phyloP scores from a whole-genome alignment of 1,284 basidiomycete species.

The Cutaneotrichosporon arboriforme region DNA sequence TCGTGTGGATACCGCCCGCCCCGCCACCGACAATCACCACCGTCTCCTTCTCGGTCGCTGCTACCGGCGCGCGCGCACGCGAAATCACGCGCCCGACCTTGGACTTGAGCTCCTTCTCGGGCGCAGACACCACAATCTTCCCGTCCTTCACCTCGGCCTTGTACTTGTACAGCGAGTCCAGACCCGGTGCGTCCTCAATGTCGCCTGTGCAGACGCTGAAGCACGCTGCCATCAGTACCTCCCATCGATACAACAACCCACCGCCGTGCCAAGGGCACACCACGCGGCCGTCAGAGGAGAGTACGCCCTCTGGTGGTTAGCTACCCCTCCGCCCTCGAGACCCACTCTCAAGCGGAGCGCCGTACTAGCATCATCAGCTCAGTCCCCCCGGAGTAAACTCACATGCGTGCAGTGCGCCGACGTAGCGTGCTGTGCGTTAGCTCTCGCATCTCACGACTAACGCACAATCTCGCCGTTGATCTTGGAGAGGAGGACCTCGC shows the following conservation, averaged over 20 bases:
- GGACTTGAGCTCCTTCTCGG: slow-evolving; percentile 61
- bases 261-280: slow-evolving; percentile 89
- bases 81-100: slow-evolving; percentile 57
- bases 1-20: slow-evolving; percentile 68
- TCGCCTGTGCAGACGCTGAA: slow-evolving; percentile 71
- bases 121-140: slow-evolving; percentile 75
- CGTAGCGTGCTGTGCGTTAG: slow-evolving; percentile 56
- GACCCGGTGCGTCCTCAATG: slow-evolving; percentile 81
- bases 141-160: slow-evolving; percentile 58
- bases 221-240: slow-evolving; percentile 56
- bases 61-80: slow-evolving; percentile 39
- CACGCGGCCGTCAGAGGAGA: slow-evolving; percentile 71
- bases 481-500: slow-evolving; percentile 74
- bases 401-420: slow-evolving; percentile 79
- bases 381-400: slow-evolving; percentile 10
- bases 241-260: slow-evolving; percentile 35
- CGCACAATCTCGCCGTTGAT: slow-evolving; percentile 59
- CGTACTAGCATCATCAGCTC: slow-evolving; percentile 34
- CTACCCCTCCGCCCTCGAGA: background rate
- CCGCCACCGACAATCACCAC: slow-evolving; percentile 80
- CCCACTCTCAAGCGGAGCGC: slow-evolving; percentile 40
- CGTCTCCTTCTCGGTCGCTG: slow-evolving; percentile 50
- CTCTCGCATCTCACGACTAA: background rate
- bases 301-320: slow-evolving; percentile 64
- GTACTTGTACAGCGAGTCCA: slow-evolving; percentile 77